Conservation (phyloP, 2,329 filamentous ascomycete genomes). For the Xylariomycetidae sp. region DNA sequence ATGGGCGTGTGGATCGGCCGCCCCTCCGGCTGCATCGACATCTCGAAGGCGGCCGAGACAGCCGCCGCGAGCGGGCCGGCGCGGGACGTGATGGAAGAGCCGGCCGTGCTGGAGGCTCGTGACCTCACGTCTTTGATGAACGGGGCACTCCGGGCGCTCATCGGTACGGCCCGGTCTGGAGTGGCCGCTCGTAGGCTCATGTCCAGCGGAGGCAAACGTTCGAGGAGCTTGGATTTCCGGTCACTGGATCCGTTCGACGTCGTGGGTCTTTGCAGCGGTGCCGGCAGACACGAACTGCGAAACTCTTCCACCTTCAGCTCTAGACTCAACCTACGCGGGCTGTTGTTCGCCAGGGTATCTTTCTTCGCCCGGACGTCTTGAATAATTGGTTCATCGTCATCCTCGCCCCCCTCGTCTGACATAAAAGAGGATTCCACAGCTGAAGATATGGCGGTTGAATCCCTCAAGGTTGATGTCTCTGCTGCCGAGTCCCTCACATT, state of each 20-base stretch:
- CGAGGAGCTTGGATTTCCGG: neutral
- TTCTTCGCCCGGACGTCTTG: slow-evolving; percentile 43
- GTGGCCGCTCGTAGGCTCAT: slow-evolving; percentile 7
- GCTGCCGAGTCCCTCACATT: too few relatives aligned
- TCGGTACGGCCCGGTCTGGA: slow-evolving; percentile 2
- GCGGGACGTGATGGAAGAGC: too few relatives aligned
- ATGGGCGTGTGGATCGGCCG: too few relatives aligned
- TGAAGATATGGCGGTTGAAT: too few relatives aligned
- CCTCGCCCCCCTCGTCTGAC: slow-evolving; percentile 1
- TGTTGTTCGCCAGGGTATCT: slow-evolving; percentile 42
- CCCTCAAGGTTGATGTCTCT: slow-evolving; percentile 19
- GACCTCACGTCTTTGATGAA: slow-evolving; percentile 3
- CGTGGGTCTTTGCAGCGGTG: slow-evolving; percentile 12
- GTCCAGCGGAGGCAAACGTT: slow-evolving; percentile 12
- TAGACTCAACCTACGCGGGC: slow-evolving; percentile 40
- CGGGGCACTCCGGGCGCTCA: slow-evolving; percentile 10
- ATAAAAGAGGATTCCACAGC: too few relatives aligned
- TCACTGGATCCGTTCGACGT: slow-evolving; percentile 12
- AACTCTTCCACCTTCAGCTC: slow-evolving; percentile 39
- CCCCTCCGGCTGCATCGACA: too few relatives aligned
- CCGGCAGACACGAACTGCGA: slow-evolving; percentile 3
- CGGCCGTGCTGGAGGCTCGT: too few relatives aligned
- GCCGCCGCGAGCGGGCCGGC: too few relatives aligned
- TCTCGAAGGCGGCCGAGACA: too few relatives aligned
- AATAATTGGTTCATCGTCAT: slow-evolving; percentile 35